Base-by-base conservation (phyloP, 768 basidiomycete species). In the Naematelia aurantialba region DNA sequence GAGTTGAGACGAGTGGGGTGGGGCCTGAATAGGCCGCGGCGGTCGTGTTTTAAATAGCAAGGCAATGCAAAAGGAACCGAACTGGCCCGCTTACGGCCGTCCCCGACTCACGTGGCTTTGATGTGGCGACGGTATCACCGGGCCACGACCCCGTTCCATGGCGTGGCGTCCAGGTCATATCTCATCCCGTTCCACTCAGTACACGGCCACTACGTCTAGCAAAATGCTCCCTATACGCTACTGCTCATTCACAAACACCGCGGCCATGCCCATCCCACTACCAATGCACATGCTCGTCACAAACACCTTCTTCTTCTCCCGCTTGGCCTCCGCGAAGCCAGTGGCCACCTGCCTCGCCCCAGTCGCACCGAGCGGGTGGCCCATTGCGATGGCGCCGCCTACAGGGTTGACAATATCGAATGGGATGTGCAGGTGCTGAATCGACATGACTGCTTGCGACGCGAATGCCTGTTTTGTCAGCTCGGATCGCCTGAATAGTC, bases 381-480 rank as follows among this genome's bases (percentile, higher is more conserved):
- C 70, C 54, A 71, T 58, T 50, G 90, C 87, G 61, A 93, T 91
- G 0, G 90, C 85, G 10, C 91, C 89, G 17, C 91, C 91, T 66
- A 88, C 89, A 59, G 48, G 68, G 72, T 96, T 96, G 68, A 92
- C 86, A 76, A 86, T 91, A 22, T 68, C 69, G 53, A 69, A 74
- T 34, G 66, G 84, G 46, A 94, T 81, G 25, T 81, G 80, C 24
- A 93, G 82, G 69, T 89, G 80, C 68, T 93, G 87, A 5, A 93
- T 85, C 53, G 89, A 92, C 78, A 91, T 88, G n/a, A 88, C 89
- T 60, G 90, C 79, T 83, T 78, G 80, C 85, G 89, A 90, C 86
- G 49, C 89, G 85, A 93, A 94, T 0, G 91, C 91, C 76, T 92
- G 88, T 57, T 90, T 63, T 89, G 87, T 82, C 89, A 89, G 72